Evolutionary conservation across 2,329 filamentous ascomycete genomes (phyloP).

Genomic region (Leptodontidium sp.): DNA sequence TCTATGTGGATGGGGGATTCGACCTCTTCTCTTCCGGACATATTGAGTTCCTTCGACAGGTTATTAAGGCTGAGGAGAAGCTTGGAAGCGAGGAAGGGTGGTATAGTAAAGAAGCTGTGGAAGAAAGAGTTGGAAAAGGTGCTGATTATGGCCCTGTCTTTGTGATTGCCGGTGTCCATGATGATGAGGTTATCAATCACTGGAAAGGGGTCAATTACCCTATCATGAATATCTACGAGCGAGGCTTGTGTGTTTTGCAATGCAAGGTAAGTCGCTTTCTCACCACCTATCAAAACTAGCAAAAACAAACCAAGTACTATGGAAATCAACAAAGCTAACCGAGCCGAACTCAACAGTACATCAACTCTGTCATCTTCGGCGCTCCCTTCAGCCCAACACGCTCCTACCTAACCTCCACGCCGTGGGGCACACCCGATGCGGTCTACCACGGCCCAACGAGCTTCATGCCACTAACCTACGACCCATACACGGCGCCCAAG

Average conservation of each 20-base stretch:
- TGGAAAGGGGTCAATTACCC: slow-evolving; percentile 99
- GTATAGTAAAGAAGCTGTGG: slow-evolving; percentile 71
- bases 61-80: slow-evolving; percentile 76
- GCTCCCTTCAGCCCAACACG: slow-evolving; percentile 88
- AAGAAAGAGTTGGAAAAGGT: slow-evolving; percentile 68
- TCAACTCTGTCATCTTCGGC: slow-evolving; percentile 87
- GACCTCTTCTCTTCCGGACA: slow-evolving; percentile 97
- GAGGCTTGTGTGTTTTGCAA: slow-evolving; percentile 92
- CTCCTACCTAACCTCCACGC: slow-evolving; percentile 77
- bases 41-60: slow-evolving; percentile 89
- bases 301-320: background rate
- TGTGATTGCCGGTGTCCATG: slow-evolving; percentile 92
- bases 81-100: slow-evolving; percentile 74
- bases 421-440: slow-evolving; percentile 76
- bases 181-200: slow-evolving; percentile 92
- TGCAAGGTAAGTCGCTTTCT: slow-evolving; percentile 71
- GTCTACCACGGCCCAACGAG: slow-evolving; percentile 97
- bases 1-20: slow-evolving; percentile 97
- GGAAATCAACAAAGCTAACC: background rate
- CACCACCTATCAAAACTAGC: background rate
- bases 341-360: slow-evolving; percentile 64
- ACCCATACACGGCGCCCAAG: slow-evolving; percentile 83
- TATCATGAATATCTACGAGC: slow-evolving; percentile 99
- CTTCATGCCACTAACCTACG: slow-evolving; percentile 73
- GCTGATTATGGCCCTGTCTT: slow-evolving; percentile 83